These are phyloP conservation scores for Lasiodiplodia sp. DNA, from an alignment of 2,329 filamentous ascomycete species.

Conservation along the genomic window DNA sequence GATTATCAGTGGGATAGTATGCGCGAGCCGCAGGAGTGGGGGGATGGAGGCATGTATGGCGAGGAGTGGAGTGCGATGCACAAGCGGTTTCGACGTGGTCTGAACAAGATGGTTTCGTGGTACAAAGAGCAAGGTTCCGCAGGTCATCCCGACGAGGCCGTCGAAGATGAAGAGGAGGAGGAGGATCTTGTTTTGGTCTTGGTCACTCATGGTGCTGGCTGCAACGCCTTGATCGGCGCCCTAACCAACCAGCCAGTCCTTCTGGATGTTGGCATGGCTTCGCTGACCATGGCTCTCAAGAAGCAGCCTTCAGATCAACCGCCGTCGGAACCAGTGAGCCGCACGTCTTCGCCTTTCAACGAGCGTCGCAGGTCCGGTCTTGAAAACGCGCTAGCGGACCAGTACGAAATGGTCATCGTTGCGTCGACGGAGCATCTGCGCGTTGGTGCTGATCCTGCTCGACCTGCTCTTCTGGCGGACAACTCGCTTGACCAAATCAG, in stretches of 20 bases:
- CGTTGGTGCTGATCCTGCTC: slow-evolving; percentile 54
- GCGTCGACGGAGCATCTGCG: slow-evolving; percentile 78
- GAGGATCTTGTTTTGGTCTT: slow-evolving; percentile 81
- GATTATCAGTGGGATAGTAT: slow-evolving; percentile 98
- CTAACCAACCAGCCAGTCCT: slow-evolving; percentile 91
- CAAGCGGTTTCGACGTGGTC: slow-evolving; percentile 79
- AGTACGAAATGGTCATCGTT: slow-evolving; percentile 77
- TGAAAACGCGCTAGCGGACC: slow-evolving; percentile 57
- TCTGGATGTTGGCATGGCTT: slow-evolving; percentile 88
- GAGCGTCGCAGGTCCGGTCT: slow-evolving; percentile 50
- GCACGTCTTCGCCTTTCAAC: slow-evolving; percentile 37
- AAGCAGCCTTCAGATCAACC: slow-evolving; percentile 40
- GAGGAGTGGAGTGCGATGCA: slow-evolving; percentile 99
- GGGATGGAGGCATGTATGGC: slow-evolving; percentile 83
- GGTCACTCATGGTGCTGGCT: slow-evolving; percentile 93
- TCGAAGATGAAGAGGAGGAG: slow-evolving; percentile 58
- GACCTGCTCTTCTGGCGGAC: slow-evolving; percentile 32
- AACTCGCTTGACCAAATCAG: slow-evolving; percentile 14
- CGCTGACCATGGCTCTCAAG: slow-evolving; percentile 79
- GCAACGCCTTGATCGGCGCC: slow-evolving; percentile 92
- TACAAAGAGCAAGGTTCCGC: slow-evolving; percentile 66
- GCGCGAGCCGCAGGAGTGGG: slow-evolving; percentile 78
- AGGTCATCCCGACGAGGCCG: slow-evolving; percentile 44
- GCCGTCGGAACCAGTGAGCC: slow-evolving; percentile 13
- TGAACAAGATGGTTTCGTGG: slow-evolving; percentile 83